Evolutionary conservation across 2,329 filamentous ascomycete genomes (phyloP).

Genomic region (Aschersonia sp.): DNA sequence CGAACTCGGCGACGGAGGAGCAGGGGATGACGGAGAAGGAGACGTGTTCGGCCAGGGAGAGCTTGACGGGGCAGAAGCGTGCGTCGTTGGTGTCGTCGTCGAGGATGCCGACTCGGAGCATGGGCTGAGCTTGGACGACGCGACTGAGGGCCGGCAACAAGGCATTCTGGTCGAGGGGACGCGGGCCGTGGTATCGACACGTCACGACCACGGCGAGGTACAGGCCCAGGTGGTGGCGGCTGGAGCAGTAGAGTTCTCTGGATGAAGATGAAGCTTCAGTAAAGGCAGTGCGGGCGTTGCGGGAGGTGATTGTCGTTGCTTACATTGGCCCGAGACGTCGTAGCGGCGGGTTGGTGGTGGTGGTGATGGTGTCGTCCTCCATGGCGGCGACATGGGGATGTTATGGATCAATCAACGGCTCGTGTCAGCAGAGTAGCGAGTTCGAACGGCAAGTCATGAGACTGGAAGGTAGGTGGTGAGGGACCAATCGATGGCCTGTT

Average conservation of each 20-base stretch:
- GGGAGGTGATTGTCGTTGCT: background rate
- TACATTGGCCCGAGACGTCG: background rate
- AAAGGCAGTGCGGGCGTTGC: slow-evolving; percentile 2
- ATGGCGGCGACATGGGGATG: background rate
- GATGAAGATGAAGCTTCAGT: background rate
- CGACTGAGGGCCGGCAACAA: slow-evolving; percentile 23
- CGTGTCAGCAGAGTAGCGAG: too few relatives aligned
- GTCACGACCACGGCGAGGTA: slow-evolving; percentile 32
- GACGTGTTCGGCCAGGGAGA: slow-evolving; percentile 30
- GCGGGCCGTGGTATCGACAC: slow-evolving; percentile 22
- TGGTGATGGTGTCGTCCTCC: background rate
- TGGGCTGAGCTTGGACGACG: slow-evolving; percentile 27
- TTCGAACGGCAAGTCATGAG: too few relatives aligned
- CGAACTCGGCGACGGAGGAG: slow-evolving; percentile 11
- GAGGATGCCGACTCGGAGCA: slow-evolving; percentile 33
- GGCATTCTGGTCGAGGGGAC: slow-evolving; percentile 2
- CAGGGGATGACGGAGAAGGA: slow-evolving; percentile 16
- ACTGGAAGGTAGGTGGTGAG: too few relatives aligned
- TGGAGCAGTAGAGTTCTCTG: slow-evolving; percentile 30
- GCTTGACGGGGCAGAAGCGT: slow-evolving; percentile 26
- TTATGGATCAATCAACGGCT: background rate
- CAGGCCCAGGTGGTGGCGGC: slow-evolving; percentile 30
- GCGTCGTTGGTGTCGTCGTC: slow-evolving; percentile 27
- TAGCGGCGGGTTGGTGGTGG: background rate
- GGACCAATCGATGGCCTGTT: too few relatives aligned